Percentiles rank a stretch among this genome's conserved stretches.
These are phyloP conservation scores for Sclerospora graminicola DNA, from an alignment of 352 stramenopile species.

Conservation along the genomic window DNA sequence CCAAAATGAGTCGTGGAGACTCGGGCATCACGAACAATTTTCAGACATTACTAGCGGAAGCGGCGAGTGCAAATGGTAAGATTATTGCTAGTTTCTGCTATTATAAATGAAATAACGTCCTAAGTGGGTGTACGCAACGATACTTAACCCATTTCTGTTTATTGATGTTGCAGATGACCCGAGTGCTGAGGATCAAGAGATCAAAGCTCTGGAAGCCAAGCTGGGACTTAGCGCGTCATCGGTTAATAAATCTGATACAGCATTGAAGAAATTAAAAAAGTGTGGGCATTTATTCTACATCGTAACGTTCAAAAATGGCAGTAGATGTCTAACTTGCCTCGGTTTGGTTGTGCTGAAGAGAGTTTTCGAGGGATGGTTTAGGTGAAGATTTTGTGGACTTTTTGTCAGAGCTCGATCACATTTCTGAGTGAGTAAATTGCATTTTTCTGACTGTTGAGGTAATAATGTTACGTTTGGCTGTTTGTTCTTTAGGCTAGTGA, in stretches of 20 bases:
- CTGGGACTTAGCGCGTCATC: constrained; percentile 32
- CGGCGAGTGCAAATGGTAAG: constrained; percentile 17
- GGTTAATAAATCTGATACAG: constrained; percentile 29
- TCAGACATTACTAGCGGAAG: constrained; percentile 68
- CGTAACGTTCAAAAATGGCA: background rate
- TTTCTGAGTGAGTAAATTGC: constrained; percentile 39
- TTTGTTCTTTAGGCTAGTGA: constrained; percentile 38
- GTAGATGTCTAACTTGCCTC: constrained; percentile 3
- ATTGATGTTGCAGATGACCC: constrained; percentile 10
- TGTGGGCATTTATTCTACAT: constrained; percentile 10
- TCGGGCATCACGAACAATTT: constrained; percentile 57
- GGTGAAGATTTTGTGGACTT: constrained; percentile 80
- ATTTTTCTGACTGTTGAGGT: background rate
- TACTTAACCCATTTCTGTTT: background rate
- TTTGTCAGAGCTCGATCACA: constrained; percentile 53
- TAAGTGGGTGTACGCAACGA: too few species aligned
- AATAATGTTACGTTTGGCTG: background rate
- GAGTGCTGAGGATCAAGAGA: constrained; percentile 44
- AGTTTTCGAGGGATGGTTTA: constrained; percentile 70
- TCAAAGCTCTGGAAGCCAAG: constrained; percentile 67
- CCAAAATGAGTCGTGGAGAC: constrained; percentile 4
- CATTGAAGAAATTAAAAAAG: constrained; percentile 60
- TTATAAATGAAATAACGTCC: background rate
- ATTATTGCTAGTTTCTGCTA: background rate
- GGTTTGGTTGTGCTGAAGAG: constrained; percentile 24